Evolutionary conservation across 2,329 filamentous ascomycete species (phyloP), one percentile per base, ranked within the genome.

Genomic region (Didymella sp.): DNA sequence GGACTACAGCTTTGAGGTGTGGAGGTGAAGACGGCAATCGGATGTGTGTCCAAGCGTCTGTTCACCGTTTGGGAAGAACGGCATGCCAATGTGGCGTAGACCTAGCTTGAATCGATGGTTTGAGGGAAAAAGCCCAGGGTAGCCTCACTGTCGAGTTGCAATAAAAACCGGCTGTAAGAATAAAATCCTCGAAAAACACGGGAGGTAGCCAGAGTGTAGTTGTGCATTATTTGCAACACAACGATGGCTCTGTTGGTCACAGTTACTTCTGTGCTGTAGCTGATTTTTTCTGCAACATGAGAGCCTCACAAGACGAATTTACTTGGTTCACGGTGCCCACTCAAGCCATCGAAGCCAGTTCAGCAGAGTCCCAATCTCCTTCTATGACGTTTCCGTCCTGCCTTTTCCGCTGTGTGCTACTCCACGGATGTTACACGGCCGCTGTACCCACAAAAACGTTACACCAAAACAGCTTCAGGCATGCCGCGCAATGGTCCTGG

Each of bases 311-410:
- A n/a, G n/a, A n/a, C n/a, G n/a, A n/a, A n/a, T n/a, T n/a, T n/a
- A n/a, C n/a, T n/a, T 46, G 12, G 22, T 27, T 7, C 9, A 1
- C 12, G 3, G 37, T 38, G 15, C 33, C 15, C 45, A 48, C 19
- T 28, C 22, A 21, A 21, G 15, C 35, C 9, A 17, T 25, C 13
- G n/a, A 19, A 11, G 12, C 22, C 25, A 3, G 28, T 12, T 28
- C 27, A 45, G 9, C 21, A 22, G 19, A 11, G 17, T 38, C 35
- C 17, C 35, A 15, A 13, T 38, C 4, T 22, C 9, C 45, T 84
- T 70, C 1, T 78, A 74, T 5, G 77, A 75, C 35, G 87, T 71
- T 27, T 87, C 76, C 1, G 57, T 87, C 84, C 53, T 85, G 80
- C 30, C 80, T 82, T 41, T 77, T 63, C 78, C 2, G 74, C 58